Evolutionary conservation across 2,329 filamentous ascomycete genomes (phyloP), one percentile per base, ranked within the genome.

Genomic region (Pochonia chlamydosporia): DNA sequence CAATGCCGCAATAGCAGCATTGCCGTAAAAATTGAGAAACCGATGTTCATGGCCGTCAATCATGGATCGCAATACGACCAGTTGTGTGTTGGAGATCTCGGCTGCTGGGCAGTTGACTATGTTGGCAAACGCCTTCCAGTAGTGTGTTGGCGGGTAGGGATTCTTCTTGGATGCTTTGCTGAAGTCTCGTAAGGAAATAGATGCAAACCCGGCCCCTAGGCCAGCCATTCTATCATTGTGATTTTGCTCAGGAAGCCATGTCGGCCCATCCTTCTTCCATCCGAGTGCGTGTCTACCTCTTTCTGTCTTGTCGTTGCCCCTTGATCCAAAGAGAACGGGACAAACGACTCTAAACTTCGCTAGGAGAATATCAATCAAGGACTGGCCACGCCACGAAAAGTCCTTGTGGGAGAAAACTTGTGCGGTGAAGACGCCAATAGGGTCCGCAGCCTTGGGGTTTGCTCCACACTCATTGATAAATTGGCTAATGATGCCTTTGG

Each of bases 201-300:
- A 82, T 0, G 90, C 88, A 60, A 86, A 99, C 0, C 92, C 92
- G 3, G 87, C 85, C 1, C 83, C 89, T 1, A 96, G 73, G 0
- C 90, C 92, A 4, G 81, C 84, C 85, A 95, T 92, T 49, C 87
- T 81, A 62, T 91, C 85, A 56, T 81, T 80, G 66, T 96, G 90
- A n/a, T 72, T 71, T 62, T 89, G 82, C 56, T 87, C 83, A 2
- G 74, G 69, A 49, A 86, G 73, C 72, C 78, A 92, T 6, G 69
- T 67, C 5, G 75, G 73, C 8, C 70, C 74, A 11, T 81, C 76
- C 54, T 74, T 80, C 65, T 74, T 78, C 89, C 89, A 95, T 1
- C 89, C 89, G 3, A 95, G 66, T n/a, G 78, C 75, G 16, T 66
- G 55, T 11, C 84, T 78, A 1, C 89, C 89, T 10, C 73, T 72